These are phyloP conservation scores for Citrullus colocynthis DNA, from an alignment of 306 rosid species.

Conservation along the genomic window DNA sequence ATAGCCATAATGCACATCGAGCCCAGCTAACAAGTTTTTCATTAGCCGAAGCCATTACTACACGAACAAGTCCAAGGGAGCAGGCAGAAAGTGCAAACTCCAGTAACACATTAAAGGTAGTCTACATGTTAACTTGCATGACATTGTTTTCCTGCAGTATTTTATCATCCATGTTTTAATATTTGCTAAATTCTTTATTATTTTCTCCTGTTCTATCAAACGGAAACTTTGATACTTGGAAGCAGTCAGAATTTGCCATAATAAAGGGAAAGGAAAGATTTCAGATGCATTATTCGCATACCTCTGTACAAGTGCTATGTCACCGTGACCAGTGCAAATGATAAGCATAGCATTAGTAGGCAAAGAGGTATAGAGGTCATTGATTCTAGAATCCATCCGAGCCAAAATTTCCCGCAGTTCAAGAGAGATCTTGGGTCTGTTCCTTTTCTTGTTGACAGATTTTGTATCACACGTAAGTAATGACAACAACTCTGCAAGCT, in stretches of 20 bases:
- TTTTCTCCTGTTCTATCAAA: not conserved
- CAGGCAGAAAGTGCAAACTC: not conserved
- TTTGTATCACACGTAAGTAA: conserved; percentile 55
- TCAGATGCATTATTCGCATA: conserved; percentile 15
- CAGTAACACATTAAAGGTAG: not conserved
- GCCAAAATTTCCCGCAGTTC: conserved; percentile 65
- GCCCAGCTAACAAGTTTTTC: not conserved
- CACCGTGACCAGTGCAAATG: conserved; percentile 91
- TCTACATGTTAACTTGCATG: not conserved
- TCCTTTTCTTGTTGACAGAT: conserved; percentile 30
- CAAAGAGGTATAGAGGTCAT: conserved; percentile 33
- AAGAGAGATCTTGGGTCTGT: conserved; percentile 22
- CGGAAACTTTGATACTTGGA: not conserved
- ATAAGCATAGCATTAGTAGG: conserved; percentile 84
- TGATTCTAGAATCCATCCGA: conserved; percentile 59
- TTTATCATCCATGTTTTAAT: not conserved
- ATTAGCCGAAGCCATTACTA: not conserved
- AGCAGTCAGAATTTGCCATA: not conserved
- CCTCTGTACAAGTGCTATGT: conserved; percentile 84
- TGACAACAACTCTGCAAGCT: conserved; percentile 74
- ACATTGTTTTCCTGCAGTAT: not conserved
- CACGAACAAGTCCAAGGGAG: not conserved
- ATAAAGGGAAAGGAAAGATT: not conserved
- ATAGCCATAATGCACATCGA: not conserved
- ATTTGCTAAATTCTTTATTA: not conserved